phyloP scores from a whole-genome alignment of 179 eudicot genomes.

The Gypsophila paniculata region DNA sequence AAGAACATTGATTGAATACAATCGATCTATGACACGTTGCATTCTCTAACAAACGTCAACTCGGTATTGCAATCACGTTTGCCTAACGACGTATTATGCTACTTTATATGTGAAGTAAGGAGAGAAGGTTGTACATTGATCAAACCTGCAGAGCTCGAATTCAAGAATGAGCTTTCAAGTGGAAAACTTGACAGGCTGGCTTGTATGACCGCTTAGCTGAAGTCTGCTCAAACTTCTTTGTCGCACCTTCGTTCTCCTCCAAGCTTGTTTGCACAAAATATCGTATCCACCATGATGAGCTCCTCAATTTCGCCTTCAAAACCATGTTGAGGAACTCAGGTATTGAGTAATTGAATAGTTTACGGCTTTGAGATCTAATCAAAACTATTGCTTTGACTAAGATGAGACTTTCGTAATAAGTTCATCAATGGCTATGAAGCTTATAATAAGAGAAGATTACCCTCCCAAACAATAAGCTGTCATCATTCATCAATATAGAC shows the following conservation, averaged over 20 bases:
- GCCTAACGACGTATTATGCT: neutral
- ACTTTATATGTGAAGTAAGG: slow-evolving; percentile 14
- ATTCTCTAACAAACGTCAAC: slow-evolving; percentile 1
- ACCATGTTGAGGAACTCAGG: neutral
- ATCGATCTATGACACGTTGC: neutral
- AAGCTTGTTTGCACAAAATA: slow-evolving; percentile 57
- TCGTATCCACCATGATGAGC: slow-evolving; percentile 61
- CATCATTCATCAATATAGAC: too few relatives aligned
- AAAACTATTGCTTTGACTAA: neutral
- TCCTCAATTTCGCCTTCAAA: slow-evolving; percentile 53
- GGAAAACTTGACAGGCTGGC: slow-evolving; percentile 56
- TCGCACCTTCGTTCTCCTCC: slow-evolving; percentile 54
- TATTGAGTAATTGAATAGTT: neutral
- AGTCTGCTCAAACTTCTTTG: slow-evolving; percentile 56
- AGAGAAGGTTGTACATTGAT: neutral
- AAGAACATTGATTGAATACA: neutral
- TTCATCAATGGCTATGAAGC: too few relatives aligned
- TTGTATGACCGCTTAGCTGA: slow-evolving; percentile 40
- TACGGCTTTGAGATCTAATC: neutral
- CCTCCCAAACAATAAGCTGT: too few relatives aligned
- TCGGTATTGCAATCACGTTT: slow-evolving; percentile 15
- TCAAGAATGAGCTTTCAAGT: slow-evolving; percentile 44
- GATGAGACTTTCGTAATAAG: neutral
- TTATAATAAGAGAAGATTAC: too few relatives aligned
- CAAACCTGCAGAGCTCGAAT: slow-evolving; percentile 19